Conservation (phyloP, 352 stramenopile genomes). For the Phytophthora nicotianae region DNA sequence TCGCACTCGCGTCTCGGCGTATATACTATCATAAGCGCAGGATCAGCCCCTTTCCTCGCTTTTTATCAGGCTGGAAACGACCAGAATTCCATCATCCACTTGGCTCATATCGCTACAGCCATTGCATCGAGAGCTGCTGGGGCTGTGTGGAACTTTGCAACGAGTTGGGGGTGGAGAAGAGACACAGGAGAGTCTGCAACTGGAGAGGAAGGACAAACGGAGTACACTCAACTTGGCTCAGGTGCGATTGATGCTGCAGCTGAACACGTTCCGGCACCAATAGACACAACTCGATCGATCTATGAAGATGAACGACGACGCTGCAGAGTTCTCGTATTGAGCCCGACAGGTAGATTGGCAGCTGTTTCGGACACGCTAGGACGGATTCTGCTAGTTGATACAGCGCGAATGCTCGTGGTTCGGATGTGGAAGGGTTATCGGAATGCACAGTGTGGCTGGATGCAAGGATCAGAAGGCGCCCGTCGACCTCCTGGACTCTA, state of each 20-base stretch:
- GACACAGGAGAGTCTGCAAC: constrained; percentile 5
- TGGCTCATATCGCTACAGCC: constrained; percentile 83
- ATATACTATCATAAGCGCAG: constrained; percentile 74
- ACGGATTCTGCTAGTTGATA: constrained; percentile 80
- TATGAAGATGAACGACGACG: constrained; percentile 67
- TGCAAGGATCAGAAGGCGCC: constrained; percentile 68
- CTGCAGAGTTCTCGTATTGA: constrained; percentile 66
- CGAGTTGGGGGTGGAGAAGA: constrained; percentile 74
- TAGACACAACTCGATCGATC: constrained; percentile 56
- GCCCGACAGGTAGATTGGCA: constrained; percentile 69
- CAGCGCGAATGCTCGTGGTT: constrained; percentile 78
- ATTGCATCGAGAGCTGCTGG: constrained; percentile 78
- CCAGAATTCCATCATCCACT: constrained; percentile 87
- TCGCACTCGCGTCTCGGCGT: constrained; percentile 75
- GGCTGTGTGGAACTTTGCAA: constrained; percentile 84
- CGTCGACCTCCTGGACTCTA: constrained; percentile 63
- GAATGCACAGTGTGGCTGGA: constrained; percentile 82
- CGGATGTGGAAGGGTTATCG: constrained; percentile 91
- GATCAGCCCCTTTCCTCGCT: constrained; percentile 67
- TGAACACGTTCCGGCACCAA: constrained; percentile 73
- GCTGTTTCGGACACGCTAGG: constrained; percentile 79
- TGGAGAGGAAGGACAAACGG: constrained; percentile 19
- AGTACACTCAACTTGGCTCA: constrained; percentile 33
- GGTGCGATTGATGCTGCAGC: constrained; percentile 56
- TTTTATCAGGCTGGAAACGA: constrained; percentile 88